Conservation (phyloP, 805 yeast genomes). For the Zygosaccharomyces kombuchaensis region DNA sequence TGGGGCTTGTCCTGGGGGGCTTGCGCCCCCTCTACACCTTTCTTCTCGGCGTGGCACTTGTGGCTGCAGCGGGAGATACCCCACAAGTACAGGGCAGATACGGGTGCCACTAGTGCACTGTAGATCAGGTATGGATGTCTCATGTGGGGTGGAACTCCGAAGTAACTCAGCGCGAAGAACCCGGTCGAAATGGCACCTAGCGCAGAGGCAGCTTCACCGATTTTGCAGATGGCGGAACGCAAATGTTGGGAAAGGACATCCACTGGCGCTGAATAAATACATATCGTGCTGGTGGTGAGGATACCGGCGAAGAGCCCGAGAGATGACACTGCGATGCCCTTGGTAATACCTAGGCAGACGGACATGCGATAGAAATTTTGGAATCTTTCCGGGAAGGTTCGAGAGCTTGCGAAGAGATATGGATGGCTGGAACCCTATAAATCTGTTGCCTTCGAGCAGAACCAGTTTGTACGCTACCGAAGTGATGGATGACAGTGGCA, state of each 20-base stretch:
- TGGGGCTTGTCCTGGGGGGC: neutral
- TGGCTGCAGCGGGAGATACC: constrained; percentile 16
- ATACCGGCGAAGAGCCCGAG: constrained; percentile 60
- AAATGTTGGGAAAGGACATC: constrained; percentile 18
- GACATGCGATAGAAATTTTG: constrained; percentile 5
- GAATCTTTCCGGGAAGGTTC: no score
- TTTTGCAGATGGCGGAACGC: constrained; percentile 20
- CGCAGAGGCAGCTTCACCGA: constrained; percentile 22
- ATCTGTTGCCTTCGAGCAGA: no score
- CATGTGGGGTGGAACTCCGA: constrained; percentile 48
- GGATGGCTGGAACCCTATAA: no score
- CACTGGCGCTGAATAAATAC: constrained; percentile 29
- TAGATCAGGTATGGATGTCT: constrained; percentile 74
- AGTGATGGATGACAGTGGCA: no score
- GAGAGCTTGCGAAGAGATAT: no score
- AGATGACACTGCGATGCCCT: constrained; percentile 62
- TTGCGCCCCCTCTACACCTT: neutral
- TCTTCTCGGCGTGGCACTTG: constrained; percentile 5
- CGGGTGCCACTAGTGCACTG: constrained; percentile 37
- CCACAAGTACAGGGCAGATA: constrained; percentile 19
- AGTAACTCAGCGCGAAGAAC: constrained; percentile 51
- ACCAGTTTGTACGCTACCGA: no score
- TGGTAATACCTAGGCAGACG: constrained; percentile 39
- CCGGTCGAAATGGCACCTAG: constrained; percentile 48
- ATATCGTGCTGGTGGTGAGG: constrained; percentile 33